Base-by-base conservation (phyloP, 768 basidiomycete species). In the Mrakia gelida region DNA sequence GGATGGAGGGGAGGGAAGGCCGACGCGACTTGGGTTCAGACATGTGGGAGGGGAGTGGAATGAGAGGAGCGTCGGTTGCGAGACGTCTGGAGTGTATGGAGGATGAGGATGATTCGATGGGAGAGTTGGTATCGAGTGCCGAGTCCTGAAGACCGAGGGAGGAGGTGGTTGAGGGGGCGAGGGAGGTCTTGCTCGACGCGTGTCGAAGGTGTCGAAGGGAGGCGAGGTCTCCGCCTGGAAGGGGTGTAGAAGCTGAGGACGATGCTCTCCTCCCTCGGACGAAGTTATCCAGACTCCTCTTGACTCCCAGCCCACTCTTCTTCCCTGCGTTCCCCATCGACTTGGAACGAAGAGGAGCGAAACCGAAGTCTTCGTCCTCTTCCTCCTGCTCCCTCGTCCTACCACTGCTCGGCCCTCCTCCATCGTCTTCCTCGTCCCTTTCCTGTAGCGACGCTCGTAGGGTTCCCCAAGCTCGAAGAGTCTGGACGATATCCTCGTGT, bases 401-500 rank as follows among this genome's bases (percentile, higher is more conserved):
- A 1, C 34, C 67, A 30, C 26, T 70, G 41, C 34, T 26, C 34
- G 67, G 23, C 32, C 38, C 41, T 21, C 26, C 41, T 34, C 26
- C 67, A 1, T 18, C 67, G 56, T 18, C n/a, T 6, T 70, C 68
- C 34, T 71, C 76, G 15, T 30, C 26, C 43, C 77, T 41, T 41
- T 79, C 75, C 34, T 61, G 62, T 15, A 67, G 62, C 34, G 61
- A 68, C 1, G 28, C 38, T 41, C 49, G 21, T 11, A 79, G 75
- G 13, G 78, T 75, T 10, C 21, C 70, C 88, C 92, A 93, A 3
- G 90, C 86, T n/a, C 87, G 87, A 30, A 98, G 86, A 7, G 91
- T 85, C 8, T 90, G 88, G 1, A 92, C 93, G 80, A 92, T 92
- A 77, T 92, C 90, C 1, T 90, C 84, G 88, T 91, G 92, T 1